Evolutionary conservation across 257 asterid genomes (phyloP), one percentile per base, ranked within the genome.

Genomic region (Oldenlandia corymbosa): DNA sequence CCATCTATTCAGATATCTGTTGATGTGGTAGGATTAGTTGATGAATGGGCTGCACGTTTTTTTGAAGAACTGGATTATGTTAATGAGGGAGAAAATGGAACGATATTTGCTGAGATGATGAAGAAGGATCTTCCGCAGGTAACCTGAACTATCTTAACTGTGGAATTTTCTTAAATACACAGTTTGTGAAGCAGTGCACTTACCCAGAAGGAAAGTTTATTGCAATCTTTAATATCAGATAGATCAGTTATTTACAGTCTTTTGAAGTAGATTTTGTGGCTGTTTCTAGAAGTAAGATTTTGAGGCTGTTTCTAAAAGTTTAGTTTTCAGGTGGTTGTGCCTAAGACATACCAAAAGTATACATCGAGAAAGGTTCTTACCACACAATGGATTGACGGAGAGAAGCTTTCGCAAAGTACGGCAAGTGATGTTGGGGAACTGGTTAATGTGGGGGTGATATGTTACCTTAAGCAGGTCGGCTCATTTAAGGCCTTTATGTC

Each of bases 31-130:
- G 99, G 99, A 62, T 75, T 93, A 78, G 99, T 93, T 43, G 99
- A 93, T 46, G 99, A 93, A 83, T 93, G 99, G 99, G 99, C 99
- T 73, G 90, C 99, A 51, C 97, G 99, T 39, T 93, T 90, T 75
- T 93, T 93, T 52, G 99, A 93, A 81, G 99, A 93, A 82, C 97
- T 93, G 66, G 99, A 93, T 84, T 93, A 93, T 71, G 59, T 93
- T 61, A 90, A 85, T 66, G 99, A 93, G 82, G 99, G 99, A 48
- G 90, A 93, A 83, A 90, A 93, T 76, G 99, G 99, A 74, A 87
- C 86, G 39, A 28, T 71, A 56, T 93, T 93, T 79, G 96, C 99
- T 70, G 99, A 84, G 72, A 87, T 90, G 97, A 90, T 93, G 94
- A 75, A 81, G 80, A 84, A 87, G 77, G 99, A 93, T 88, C 97